Evolutionary conservation across 1,139 yeast genomes (phyloP).

Genomic region (Pichia sp.): DNA sequence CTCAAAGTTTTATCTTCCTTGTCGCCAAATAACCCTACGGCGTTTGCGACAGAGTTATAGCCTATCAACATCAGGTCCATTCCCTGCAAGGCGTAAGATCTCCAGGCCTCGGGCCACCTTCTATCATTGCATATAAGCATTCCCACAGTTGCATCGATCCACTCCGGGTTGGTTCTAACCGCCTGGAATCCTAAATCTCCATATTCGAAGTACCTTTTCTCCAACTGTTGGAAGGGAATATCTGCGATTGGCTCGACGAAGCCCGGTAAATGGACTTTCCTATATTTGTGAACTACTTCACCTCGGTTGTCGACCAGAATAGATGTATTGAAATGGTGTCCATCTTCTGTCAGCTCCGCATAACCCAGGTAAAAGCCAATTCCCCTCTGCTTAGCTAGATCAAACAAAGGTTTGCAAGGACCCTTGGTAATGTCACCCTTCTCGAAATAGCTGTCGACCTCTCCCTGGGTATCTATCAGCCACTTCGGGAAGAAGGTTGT

Average conservation of each 20-base stretch:
- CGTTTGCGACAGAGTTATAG: constrained; percentile 34
- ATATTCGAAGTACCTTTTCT: constrained; percentile 33
- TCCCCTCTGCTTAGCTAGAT: constrained; percentile 28
- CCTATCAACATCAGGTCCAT: constrained; percentile 26
- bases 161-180: constrained; percentile 21
- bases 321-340: constrained; percentile 34
- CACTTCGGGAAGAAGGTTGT: constrained; percentile 32
- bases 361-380: constrained; percentile 36
- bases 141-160: constrained; percentile 17
- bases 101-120: constrained; percentile 40
- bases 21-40: constrained; percentile 29
- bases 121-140: constrained; percentile 37
- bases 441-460: constrained; percentile 34
- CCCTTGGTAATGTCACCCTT: constrained; percentile 33
- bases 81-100: constrained; percentile 28
- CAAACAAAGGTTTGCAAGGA: constrained; percentile 32
- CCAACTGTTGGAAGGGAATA: constrained; percentile 35
- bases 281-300: constrained; percentile 12
- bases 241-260: constrained; percentile 29
- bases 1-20: constrained; percentile 29
- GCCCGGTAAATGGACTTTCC: constrained; percentile 35
- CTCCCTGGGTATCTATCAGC: constrained; percentile 32
- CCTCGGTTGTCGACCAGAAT: constrained; percentile 30
- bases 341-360: constrained; percentile 36
- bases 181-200: constrained; percentile 35